These are phyloP conservation scores for Zasmidium citrigriseum DNA, from an alignment of 2,329 filamentous ascomycete species.

Conservation along the genomic window DNA sequence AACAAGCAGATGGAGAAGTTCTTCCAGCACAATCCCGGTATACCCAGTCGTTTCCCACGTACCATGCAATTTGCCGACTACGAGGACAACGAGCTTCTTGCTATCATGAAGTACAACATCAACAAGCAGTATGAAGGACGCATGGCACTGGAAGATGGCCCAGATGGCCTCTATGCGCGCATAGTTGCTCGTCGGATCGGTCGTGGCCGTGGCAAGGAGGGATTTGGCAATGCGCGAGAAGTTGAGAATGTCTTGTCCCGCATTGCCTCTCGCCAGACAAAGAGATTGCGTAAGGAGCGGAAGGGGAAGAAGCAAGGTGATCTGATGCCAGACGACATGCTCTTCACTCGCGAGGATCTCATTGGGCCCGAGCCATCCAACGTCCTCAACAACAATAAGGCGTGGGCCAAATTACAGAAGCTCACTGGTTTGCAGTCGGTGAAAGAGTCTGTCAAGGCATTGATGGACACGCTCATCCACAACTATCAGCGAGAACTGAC, in stretches of 20 bases:
- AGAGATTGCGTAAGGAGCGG: conserved; percentile 54
- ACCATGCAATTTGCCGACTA: conserved; percentile 71
- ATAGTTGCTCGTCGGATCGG: conserved; percentile 65
- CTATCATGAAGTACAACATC: conserved; percentile 61
- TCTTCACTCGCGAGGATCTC: conserved; percentile 67
- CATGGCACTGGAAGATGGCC: conserved; percentile 63
- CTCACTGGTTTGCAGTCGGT: conserved; percentile 63
- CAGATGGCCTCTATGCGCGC: conserved; percentile 62
- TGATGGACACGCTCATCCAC: conserved; percentile 62
- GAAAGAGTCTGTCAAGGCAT: conserved; percentile 59
- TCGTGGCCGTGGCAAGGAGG: conserved; percentile 61
- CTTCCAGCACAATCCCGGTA: conserved; percentile 71
- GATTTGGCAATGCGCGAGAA: conserved; percentile 72
- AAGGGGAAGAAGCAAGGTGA: conserved; percentile 29
- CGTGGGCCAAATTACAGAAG: conserved; percentile 60
- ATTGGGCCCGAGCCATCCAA: conserved; percentile 67
- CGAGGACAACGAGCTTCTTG: conserved; percentile 62
- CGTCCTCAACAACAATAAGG: conserved; percentile 52
- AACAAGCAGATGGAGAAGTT: conserved; percentile 74
- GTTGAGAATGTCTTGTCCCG: conserved; percentile 62
- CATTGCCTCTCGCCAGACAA: conserved; percentile 61
- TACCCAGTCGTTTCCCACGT: conserved; percentile 68
- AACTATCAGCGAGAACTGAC: conserved; percentile 68
- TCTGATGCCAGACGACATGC: conserved; percentile 55
- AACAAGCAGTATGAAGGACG: conserved; percentile 52